These are phyloP conservation scores for Trichoderma semiorbis DNA, from an alignment of 2,329 filamentous ascomycete species.

Conservation along the genomic window DNA sequence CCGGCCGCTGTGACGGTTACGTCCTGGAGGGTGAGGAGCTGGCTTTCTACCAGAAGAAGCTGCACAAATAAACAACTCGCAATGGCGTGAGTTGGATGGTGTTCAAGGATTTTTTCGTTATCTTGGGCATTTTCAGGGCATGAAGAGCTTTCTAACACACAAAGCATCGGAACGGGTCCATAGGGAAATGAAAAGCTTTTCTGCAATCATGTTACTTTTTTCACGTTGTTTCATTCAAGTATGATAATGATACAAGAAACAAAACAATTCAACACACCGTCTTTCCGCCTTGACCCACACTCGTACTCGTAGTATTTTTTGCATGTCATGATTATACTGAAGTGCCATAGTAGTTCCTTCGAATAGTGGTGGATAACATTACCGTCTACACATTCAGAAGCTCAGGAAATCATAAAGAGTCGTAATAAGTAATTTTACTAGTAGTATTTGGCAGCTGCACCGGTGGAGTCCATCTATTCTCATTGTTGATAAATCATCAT, in stretches of 20 bases:
- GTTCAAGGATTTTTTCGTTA: constrained; percentile 38
- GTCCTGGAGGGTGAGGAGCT: constrained; percentile 99
- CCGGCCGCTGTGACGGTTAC: constrained; percentile 94
- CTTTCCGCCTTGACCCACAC: not conserved
- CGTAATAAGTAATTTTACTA: not conserved
- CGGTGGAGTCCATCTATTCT: not conserved
- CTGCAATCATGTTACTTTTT: constrained; percentile 29
- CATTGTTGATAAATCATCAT: not conserved
- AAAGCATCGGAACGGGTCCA: constrained; percentile 38
- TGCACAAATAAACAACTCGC: constrained; percentile 77
- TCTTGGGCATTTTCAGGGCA: constrained; percentile 34
- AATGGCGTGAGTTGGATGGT: constrained; percentile 28
- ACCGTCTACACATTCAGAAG: not conserved
- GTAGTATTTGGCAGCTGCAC: not conserved
- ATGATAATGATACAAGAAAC: constrained; percentile 19
- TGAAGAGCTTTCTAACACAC: constrained; percentile 34
- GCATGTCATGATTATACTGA: not conserved
- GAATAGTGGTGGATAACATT: not conserved
- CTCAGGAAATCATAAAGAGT: not conserved
- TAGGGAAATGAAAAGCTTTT: constrained; percentile 38
- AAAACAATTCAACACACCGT: constrained; percentile 16
- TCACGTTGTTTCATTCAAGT: constrained; percentile 22
- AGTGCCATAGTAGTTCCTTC: not conserved
- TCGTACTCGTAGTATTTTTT: not conserved
- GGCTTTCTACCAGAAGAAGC: constrained; percentile 99